Percentiles rank a stretch among this genome's conserved stretches.
Evolutionary conservation across 108 stramenopile species (phyloP).

Genomic region (Pseudonitzschia pungens): DNA sequence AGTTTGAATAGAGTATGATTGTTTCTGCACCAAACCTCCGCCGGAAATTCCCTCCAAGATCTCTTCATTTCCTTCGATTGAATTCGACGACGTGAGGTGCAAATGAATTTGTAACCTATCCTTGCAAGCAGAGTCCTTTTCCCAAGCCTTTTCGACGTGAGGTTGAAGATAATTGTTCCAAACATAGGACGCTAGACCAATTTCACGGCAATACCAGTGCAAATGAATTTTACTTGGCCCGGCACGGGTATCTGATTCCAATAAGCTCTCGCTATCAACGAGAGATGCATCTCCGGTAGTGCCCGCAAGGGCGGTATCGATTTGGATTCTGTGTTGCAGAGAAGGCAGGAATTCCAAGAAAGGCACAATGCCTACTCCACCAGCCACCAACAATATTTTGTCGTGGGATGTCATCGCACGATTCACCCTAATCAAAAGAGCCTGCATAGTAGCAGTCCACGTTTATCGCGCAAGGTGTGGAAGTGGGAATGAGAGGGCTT

Average conservation of each 20-base stretch:
- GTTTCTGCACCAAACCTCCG: not conserved
- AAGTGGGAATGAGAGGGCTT: not conserved
- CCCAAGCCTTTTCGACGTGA: not conserved
- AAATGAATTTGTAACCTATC: not conserved
- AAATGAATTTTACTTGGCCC: not conserved
- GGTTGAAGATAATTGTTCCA: not conserved
- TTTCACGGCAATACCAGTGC: slow-evolving; percentile 32
- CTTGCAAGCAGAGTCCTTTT: not conserved
- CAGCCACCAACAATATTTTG: slow-evolving; percentile 22
- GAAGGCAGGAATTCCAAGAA: slow-evolving; percentile 19
- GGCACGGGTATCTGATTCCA: not conserved
- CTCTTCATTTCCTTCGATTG: not conserved
- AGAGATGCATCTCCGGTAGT: not conserved
- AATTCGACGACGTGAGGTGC: not conserved
- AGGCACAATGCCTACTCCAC: slow-evolving; percentile 31
- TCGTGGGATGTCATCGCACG: slow-evolving; percentile 11
- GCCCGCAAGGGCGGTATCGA: not conserved
- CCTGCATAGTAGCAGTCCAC: slow-evolving; percentile 9
- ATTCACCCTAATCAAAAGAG: slow-evolving; percentile 13
- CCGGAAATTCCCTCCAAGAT: too few species aligned
- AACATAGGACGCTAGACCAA: slow-evolving; percentile 19
- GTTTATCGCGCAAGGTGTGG: not conserved
- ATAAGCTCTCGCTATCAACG: not conserved
- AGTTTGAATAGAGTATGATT: slow-evolving; percentile 8
- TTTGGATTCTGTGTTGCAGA: not conserved